Evolutionary conservation across 73 alveolate species (phyloP).

Genomic region (Blepharisma japonicum): DNA sequence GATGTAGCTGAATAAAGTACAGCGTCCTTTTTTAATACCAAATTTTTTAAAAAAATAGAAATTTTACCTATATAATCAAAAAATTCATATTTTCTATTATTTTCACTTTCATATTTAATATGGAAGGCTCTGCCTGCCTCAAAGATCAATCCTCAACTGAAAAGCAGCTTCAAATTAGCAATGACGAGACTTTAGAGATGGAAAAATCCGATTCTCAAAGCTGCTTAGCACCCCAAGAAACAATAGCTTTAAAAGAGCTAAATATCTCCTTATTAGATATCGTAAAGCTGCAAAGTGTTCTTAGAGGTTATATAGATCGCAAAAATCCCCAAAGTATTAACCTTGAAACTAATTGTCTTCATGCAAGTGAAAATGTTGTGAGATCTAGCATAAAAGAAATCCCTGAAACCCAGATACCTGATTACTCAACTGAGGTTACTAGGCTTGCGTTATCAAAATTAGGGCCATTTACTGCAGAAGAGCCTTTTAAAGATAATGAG

Average conservation of each 20-base stretch:
- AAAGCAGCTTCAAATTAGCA: no score
- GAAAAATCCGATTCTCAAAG: no score
- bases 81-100: no score
- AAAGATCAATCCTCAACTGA: no score
- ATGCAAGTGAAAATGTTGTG: not conserved
- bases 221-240: no score
- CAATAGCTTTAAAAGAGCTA: not conserved
- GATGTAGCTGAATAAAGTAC: not conserved
- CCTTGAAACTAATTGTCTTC: not conserved
- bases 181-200: no score
- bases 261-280: not conserved
- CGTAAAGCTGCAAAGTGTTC: slow-evolving; percentile 7
- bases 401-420: not conserved
- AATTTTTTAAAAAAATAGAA: not conserved
- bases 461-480: not conserved
- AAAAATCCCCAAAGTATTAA: not conserved
- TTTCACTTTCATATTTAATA: no score
- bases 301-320: slow-evolving; percentile 22
- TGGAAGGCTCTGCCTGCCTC: no score
- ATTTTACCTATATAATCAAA: no score
- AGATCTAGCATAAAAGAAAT: not conserved
- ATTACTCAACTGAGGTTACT: not conserved
- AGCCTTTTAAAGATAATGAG: not conserved
- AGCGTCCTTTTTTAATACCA: not conserved
- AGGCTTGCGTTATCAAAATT: not conserved